These are phyloP conservation scores for Ceratobasidium sp. DNA, from an alignment of 1,284 basidiomycete species.

Conservation along the genomic window DNA sequence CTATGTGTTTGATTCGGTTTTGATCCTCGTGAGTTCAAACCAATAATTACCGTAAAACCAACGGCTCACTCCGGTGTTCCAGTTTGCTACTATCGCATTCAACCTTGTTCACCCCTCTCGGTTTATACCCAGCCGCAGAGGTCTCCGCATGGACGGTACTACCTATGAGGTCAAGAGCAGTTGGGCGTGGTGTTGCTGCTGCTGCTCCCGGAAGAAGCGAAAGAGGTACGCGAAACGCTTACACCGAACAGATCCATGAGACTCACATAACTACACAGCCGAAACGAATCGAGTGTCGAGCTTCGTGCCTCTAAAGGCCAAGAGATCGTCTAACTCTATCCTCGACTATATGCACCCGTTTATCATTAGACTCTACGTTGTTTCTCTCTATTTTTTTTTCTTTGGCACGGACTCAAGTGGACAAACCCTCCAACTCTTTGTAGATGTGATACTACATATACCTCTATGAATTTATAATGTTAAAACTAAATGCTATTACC, in stretches of 20 bases:
- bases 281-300: neutral
- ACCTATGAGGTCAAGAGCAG: conserved; percentile 41
- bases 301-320: neutral
- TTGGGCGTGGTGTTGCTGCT: conserved; percentile 45
- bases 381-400: too few species aligned
- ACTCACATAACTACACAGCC: neutral
- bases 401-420: too few species aligned
- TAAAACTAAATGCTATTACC: too few species aligned
- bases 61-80: neutral
- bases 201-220: conserved; percentile 27
- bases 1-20: conserved; percentile 47
- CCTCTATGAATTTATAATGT: too few species aligned
- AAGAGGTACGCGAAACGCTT: neutral
- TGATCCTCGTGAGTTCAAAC: conserved; percentile 39
- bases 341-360: too few species aligned
- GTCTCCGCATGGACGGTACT: conserved; percentile 47
- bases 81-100: conserved; percentile 33
- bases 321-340: neutral
- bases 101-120: conserved; percentile 43
- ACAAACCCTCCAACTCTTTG: too few species aligned
- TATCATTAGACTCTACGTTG: too few species aligned
- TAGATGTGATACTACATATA: too few species aligned
- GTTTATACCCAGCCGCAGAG: conserved; percentile 46
- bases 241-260: neutral
- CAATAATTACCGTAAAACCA: neutral